These are phyloP conservation scores for Dendrostoma leiphaemia DNA, from an alignment of 2,329 filamentous ascomycete species.

Conservation along the genomic window DNA sequence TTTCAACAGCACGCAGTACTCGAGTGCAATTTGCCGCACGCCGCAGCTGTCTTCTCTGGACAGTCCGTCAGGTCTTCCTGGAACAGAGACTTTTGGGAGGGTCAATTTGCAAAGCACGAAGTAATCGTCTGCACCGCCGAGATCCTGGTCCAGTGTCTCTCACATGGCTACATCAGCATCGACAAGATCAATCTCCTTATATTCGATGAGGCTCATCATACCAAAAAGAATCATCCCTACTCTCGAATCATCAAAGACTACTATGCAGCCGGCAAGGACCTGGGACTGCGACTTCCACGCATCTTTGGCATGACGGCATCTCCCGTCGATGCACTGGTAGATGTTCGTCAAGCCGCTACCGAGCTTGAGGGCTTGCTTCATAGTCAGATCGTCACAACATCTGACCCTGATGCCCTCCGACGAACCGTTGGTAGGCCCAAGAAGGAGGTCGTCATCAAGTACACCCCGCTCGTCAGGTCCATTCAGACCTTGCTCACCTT, in stretches of 20 bases:
- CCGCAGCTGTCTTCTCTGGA: conserved; percentile 73
- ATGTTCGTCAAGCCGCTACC: conserved; percentile 67
- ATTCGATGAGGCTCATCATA: conserved; percentile 95
- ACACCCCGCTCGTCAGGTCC: conserved; percentile 42
- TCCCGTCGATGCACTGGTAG: conserved; percentile 78
- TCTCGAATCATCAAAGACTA: conserved; percentile 87
- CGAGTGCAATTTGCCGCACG: conserved; percentile 74
- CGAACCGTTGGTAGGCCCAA: conserved; percentile 58
- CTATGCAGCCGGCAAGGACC: conserved; percentile 50
- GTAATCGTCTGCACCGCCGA: conserved; percentile 92
- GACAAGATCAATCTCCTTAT: conserved; percentile 83
- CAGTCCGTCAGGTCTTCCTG: conserved; percentile 51
- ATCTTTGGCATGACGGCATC: conserved; percentile 98
- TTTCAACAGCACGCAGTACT: conserved; percentile 87
- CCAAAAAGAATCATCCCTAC: conserved; percentile 91
- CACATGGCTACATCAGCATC: conserved; percentile 77
- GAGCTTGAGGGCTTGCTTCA: conserved; percentile 77
- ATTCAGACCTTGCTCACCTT: conserved; percentile 66
- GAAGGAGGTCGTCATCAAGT: conserved; percentile 58
- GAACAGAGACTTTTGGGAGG: conserved; percentile 47
- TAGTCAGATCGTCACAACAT: conserved; percentile 76
- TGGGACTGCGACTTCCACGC: conserved; percentile 53
- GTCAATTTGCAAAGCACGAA: conserved; percentile 63
- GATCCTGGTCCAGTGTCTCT: conserved; percentile 75
- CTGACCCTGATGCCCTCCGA: conserved; percentile 52